Evolutionary conservation across 1,284 basidiomycete genomes (phyloP).

Genomic region (Heterobasidion parviporum): DNA sequence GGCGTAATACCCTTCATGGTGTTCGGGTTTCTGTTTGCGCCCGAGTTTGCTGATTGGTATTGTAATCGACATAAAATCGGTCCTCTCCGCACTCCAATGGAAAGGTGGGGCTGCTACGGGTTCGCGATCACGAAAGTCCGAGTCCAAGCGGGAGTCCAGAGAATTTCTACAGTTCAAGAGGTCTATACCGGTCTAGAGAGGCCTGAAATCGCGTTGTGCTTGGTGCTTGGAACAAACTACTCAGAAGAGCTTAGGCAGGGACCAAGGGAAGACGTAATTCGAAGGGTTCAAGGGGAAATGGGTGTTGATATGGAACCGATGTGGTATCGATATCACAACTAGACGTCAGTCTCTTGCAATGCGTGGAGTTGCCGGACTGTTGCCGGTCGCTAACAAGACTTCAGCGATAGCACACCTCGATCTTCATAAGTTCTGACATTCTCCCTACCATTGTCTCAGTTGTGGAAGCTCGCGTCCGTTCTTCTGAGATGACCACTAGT

Average conservation of each 20-base stretch:
- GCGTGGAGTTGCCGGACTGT: too few species aligned
- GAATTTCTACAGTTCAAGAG: neutral
- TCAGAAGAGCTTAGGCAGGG: neutral
- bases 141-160: neutral
- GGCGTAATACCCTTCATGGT: neutral
- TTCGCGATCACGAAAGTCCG: neutral
- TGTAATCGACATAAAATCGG: neutral
- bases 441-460: too few species aligned
- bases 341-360: neutral
- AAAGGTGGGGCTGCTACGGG: neutral
- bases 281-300: neutral
- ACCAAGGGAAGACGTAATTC: neutral
- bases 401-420: too few species aligned
- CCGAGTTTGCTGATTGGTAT: neutral
- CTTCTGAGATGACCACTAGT: too few species aligned
- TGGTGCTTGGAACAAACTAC: neutral
- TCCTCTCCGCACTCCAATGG: neutral
- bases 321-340: neutral
- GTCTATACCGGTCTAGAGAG: neutral
- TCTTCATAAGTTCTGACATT: too few species aligned
- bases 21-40: neutral
- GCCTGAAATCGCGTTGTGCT: neutral
- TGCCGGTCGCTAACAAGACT: too few species aligned
- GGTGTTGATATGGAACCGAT: neutral
- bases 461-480: too few species aligned